Evolutionary conservation across 495 filamentous ascomycete genomes (phyloP).

Genomic region (Tuber indicum): DNA sequence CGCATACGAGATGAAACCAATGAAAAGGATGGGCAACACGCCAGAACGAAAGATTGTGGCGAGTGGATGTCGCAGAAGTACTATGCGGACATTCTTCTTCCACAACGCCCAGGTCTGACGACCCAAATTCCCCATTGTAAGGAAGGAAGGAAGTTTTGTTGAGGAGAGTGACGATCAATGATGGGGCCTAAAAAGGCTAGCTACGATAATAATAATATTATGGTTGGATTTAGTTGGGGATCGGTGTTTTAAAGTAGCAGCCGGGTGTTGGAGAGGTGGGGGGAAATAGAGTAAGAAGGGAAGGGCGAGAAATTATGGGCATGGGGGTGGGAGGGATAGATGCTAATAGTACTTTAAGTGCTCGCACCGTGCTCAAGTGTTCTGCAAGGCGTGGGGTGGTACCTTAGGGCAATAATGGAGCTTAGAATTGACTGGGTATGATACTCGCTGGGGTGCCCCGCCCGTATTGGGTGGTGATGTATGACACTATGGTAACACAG

Average conservation of each 20-base stretch:
- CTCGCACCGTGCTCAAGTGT: neutral
- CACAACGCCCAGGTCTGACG: constrained; percentile 67
- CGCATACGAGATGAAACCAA: constrained; percentile 61
- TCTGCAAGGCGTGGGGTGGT: neutral
- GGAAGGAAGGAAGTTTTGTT: neutral
- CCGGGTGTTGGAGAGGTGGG: neutral
- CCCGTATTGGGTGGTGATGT: neutral
- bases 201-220: neutral
- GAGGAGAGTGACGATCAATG: neutral
- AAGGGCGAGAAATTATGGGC: neutral
- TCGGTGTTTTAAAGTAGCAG: neutral
- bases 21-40: constrained; percentile 63
- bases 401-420: neutral
- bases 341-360: neutral
- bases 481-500: neutral
- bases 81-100: constrained; percentile 66
- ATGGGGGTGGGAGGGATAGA: neutral
- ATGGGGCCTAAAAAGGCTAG: neutral
- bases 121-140: constrained; percentile 50
- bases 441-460: neutral
- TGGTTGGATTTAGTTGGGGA: neutral
- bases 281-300: neutral
- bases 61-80: constrained; percentile 56
- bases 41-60: constrained; percentile 64
- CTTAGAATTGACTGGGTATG: neutral